These are phyloP conservation scores for Hortiboletus flavorubellus DNA, from an alignment of 768 basidiomycete species.

Conservation along the genomic window DNA sequence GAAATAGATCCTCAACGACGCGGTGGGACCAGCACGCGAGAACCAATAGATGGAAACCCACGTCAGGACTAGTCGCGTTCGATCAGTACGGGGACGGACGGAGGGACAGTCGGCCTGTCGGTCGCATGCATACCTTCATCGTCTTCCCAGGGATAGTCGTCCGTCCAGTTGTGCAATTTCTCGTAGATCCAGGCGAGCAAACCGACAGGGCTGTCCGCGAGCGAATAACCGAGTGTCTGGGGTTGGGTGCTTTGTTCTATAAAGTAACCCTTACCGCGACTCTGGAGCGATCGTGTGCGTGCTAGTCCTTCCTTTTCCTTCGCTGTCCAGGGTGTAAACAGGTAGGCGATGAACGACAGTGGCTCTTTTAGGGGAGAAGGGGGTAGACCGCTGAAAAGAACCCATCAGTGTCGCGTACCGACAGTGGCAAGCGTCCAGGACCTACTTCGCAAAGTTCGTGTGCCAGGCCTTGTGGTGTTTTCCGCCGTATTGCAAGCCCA, in stretches of 20 bases:
- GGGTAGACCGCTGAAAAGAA: too few species aligned
- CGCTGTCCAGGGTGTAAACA: slow-evolving; percentile 28
- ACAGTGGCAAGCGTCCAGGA: background rate
- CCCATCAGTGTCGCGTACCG: slow-evolving; percentile 20
- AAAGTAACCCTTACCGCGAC: slow-evolving; percentile 31
- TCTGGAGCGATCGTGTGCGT: slow-evolving; percentile 16
- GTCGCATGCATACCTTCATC: slow-evolving; percentile 41
- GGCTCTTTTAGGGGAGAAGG: slow-evolving; percentile 20
- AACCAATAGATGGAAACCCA: slow-evolving; percentile 62
- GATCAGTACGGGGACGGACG: background rate
- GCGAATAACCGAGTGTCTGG: slow-evolving; percentile 50
- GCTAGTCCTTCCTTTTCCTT: slow-evolving; percentile 25
- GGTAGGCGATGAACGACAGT: slow-evolving; percentile 24
- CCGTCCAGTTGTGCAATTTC: slow-evolving; percentile 47
- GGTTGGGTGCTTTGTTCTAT: slow-evolving; percentile 40
- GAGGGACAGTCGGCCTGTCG: too few species aligned
- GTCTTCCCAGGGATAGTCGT: slow-evolving; percentile 53
- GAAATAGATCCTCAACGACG: slow-evolving; percentile 57
- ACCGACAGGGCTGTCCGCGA: slow-evolving; percentile 57
- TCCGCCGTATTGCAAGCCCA: slow-evolving; percentile 34
- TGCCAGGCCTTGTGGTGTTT: slow-evolving; percentile 50
- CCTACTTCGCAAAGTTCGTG: slow-evolving; percentile 31
- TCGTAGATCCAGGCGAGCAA: slow-evolving; percentile 56
- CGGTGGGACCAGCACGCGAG: slow-evolving; percentile 55
- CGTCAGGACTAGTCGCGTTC: slow-evolving; percentile 38